These are phyloP conservation scores for Kodamaea fukazawae DNA, from an alignment of 805 yeast species.

Conservation along the genomic window DNA sequence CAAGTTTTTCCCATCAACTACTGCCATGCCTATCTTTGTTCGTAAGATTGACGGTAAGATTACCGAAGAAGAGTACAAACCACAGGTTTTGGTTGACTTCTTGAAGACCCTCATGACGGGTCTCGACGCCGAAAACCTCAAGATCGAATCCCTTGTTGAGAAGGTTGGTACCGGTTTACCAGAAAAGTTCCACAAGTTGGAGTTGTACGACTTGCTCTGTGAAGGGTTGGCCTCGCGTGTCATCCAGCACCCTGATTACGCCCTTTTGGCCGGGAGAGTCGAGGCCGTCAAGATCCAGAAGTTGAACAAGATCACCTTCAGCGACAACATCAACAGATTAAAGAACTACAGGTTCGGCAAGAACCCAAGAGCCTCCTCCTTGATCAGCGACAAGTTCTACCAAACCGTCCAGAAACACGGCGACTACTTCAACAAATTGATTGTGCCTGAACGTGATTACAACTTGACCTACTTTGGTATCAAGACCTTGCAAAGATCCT, in stretches of 20 bases:
- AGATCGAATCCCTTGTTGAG: slow-evolving; percentile 9
- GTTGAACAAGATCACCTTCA: slow-evolving; percentile 19
- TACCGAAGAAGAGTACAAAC: slow-evolving; percentile 10
- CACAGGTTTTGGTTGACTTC: slow-evolving; percentile 5
- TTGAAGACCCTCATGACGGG: slow-evolving; percentile 7
- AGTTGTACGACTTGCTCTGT: slow-evolving; percentile 28
- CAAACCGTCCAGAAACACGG: slow-evolving; percentile 61
- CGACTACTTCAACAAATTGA: slow-evolving; percentile 67
- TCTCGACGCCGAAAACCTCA: slow-evolving; percentile 10
- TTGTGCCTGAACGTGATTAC: slow-evolving; percentile 76
- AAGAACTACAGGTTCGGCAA: slow-evolving; percentile 13
- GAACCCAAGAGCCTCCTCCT: slow-evolving; percentile 10
- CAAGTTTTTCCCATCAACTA: neutral
- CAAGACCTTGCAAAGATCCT: slow-evolving; percentile 88
- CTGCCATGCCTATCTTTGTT: slow-evolving; percentile 7
- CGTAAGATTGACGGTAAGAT: slow-evolving; percentile 10
- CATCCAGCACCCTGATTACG: slow-evolving; percentile 34
- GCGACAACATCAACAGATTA: slow-evolving; percentile 22
- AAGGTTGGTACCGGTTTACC: slow-evolving; percentile 13
- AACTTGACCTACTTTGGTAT: slow-evolving; percentile 82
- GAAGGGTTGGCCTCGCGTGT: slow-evolving; percentile 35
- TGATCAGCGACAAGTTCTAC: slow-evolving; percentile 67
- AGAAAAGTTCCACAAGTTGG: slow-evolving; percentile 12
- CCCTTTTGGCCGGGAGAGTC: slow-evolving; percentile 37
- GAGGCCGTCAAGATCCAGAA: slow-evolving; percentile 30